These are phyloP conservation scores for Ganoderma multipileum DNA, from an alignment of 1,284 basidiomycete genomes.

Conservation along the genomic window DNA sequence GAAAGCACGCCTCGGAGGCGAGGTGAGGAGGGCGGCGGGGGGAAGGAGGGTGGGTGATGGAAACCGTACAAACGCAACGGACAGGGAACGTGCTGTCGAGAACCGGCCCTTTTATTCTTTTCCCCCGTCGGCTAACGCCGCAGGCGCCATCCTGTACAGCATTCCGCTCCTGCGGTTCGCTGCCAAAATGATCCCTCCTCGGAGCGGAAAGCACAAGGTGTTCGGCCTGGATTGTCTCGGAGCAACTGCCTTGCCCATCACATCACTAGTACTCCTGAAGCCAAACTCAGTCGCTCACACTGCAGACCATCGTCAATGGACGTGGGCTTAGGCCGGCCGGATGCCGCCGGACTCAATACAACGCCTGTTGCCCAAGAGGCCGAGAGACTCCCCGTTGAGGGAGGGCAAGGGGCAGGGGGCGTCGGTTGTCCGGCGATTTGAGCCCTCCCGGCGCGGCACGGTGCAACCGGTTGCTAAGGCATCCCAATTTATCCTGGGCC, in stretches of 20 bases:
- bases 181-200: neutral
- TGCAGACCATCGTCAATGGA: neutral
- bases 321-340: neutral
- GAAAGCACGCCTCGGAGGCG: slow-evolving; percentile 37
- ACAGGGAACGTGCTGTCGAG: slow-evolving; percentile 20
- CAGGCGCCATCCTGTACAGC: slow-evolving; percentile 16
- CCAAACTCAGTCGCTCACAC: neutral
- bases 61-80: slow-evolving; percentile 36
- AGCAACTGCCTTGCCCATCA: neutral
- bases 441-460: neutral
- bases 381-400: neutral
- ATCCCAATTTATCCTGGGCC: neutral
- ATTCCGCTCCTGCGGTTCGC: neutral
- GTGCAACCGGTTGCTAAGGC: neutral
- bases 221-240: neutral
- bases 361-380: neutral
- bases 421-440: neutral
- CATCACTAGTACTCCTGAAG: neutral
- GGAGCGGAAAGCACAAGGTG: neutral
- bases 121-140: slow-evolving; percentile 19
- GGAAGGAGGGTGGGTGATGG: slow-evolving; percentile 32
- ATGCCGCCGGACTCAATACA: neutral
- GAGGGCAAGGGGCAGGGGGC: neutral
- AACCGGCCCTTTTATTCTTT: slow-evolving; percentile 24
- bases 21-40: slow-evolving; percentile 25